Evolutionary conservation across 495 filamentous ascomycete genomes (phyloP), one percentile per base, ranked within the genome.

Genomic region (Chlorociboria aeruginascens): DNA sequence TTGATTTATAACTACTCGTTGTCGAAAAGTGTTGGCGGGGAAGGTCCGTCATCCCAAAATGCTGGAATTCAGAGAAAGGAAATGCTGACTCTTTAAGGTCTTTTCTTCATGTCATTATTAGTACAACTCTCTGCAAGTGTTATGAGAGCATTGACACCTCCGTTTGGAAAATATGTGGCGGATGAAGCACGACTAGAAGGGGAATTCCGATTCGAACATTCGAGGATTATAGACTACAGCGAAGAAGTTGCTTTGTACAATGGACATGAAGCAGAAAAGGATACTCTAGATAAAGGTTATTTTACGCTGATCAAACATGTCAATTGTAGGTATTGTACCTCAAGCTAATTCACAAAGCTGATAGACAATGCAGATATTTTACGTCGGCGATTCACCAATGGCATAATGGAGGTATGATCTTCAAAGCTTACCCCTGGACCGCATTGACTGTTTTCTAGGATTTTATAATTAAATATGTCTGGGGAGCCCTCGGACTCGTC

Each of bases 231-330:
- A 59, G 89, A 98, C 57, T 85, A 96, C 59, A 84, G 81, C 59
- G 92, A 98, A 62, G 93, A 98, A 61, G 77, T 98, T 7, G 92
- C 93, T 8, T 69, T 98, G 4, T 96, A 95, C 56, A 75, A 81
- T 48, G 92, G 92, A 37, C 90, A 98, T 55, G 90, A 93, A 59
- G 86, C 86, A 8, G 92, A 97, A 68, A 98, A 97, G 65, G 89
- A 96, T 63, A 95, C 85, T 0, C 69, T 98, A 20, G 92, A 98
- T 61, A 97, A 96, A 66, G 90, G 92, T 14, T 98, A 98, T 60
- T 98, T 98, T 63, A 97, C 93, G 6, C 69, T 98, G 7, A 98
- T 98, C 64, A 97, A 95, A 63, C 93, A 97, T 66, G 89, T 97
- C 60, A 98, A 98, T 61, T 88, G 55, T 55, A 49, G 4, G 20